Base-by-base conservation (phyloP, 768 basidiomycete genomes). In the Multifurca ochricompacta region DNA sequence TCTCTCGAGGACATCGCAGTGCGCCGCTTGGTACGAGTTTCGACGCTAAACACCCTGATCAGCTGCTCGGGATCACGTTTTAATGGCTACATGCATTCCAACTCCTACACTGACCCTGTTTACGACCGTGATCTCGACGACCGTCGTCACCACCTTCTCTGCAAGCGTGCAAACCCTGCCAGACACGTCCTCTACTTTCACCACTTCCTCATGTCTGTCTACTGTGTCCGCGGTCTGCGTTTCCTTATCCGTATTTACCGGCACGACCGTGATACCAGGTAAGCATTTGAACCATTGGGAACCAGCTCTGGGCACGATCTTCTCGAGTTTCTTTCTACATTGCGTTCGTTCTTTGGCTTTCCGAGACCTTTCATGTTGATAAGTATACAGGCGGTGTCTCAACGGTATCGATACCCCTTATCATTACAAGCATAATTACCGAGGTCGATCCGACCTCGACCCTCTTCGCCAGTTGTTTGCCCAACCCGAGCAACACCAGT, bases 81-180 rank as follows among this genome's bases (percentile, higher is more conserved):
- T 47, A 28, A 61, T 61, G 60, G 53, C 53, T 35, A 13, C 1
- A 25, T 61, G 60, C 43, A 36, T 18, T 27, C 39, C 47, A 3
- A 39, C 34, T 25, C 48, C 60, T 21, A 59, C 54, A 30, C 34
- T 56, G 30, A 61, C 60, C 21, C 37, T 51, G n/a, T 61, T 48
- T 28, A 13, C 44, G 32, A 61, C 58, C 14, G 21, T 42, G 21
- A 59, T 30, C 14, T 61, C 58, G 31, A 53, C 60, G 2, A 50
- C 28, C 6, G 13, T 56, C 21, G n/a, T 53, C 36, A 56, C 54
- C 23, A 51, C 54, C 2, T 49, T 41, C 41, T 49, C 60, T n/a
- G 21, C 28, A 14, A n/a, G 41, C 18, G 36, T 53, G n/a, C 40
- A 51, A 51, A 61, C 60, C 7, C 25, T 50, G 23, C 23, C 53